Evolutionary conservation across 108 stramenopile genomes (phyloP), one percentile per base, ranked within the genome.

Genomic region (Fragilaria radians): DNA sequence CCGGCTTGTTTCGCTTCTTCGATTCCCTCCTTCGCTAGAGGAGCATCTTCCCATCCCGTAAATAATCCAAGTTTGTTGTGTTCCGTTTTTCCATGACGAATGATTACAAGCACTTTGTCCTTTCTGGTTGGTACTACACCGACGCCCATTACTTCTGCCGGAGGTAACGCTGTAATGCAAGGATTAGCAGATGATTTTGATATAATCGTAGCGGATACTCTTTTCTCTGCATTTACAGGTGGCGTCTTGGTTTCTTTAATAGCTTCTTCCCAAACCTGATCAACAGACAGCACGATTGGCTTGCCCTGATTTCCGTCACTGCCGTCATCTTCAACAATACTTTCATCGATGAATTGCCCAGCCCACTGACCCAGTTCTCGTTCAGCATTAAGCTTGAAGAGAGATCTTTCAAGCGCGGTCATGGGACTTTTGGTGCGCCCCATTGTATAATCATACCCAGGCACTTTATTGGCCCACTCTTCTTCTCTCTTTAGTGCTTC

Each of bases 31-130:
- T 63, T 48, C 21, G 93, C 93, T 5, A 96, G 72, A 18, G 85
- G 90, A 0, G 83, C 89, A 69, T 92, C 91, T 52, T 81, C 80
- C 95, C 95, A 95, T 5, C 95, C 95, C 5, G 95, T 96, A 63
- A 96, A 96, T 9, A 96, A 57, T 5, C 91, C 95, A 2, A 95
- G 73, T 55, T 93, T 89, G 65, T 96, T 96, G 65, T 96, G 89
- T 46, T 82, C 83, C 17, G 95, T 96, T 62, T 93, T 94, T 0
- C 95, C 95, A 54, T 96, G 95, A 5, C 95, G 70, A 46, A 96
- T 96, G 54, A 96, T 91, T 3, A 96, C 93, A 48, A 96, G 76
- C 21, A 94, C 73, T 19, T 80, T 62, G 33, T 83, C 78, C 11
- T 71, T 63, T n/a, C 62, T 57, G 23, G 67, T 59, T 1, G 73